Conservation (phyloP, 192 early-diverging fungal species). For the Backusella mclennaniae region DNA sequence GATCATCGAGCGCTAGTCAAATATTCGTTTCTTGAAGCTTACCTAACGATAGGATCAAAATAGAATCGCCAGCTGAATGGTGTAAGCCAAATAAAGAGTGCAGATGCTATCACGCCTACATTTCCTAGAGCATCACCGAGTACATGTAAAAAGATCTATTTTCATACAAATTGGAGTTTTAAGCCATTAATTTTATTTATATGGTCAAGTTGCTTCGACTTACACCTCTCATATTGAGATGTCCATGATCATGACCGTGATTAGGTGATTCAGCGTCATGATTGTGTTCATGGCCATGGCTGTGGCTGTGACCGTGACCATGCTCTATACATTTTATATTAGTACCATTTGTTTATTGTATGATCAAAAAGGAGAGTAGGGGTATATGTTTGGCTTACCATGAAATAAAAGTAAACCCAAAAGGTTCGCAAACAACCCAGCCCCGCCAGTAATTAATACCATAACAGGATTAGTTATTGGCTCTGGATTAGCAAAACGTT, state of each 20-base stretch:
- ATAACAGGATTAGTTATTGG: slow-evolving; percentile 68
- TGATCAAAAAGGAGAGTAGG: neutral
- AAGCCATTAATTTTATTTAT: neutral
- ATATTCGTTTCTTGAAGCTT: slow-evolving; percentile 1
- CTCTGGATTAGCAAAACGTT: slow-evolving; percentile 73
- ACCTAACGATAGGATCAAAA: slow-evolving; percentile 82
- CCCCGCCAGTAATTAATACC: slow-evolving; percentile 76
- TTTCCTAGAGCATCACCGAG: slow-evolving; percentile 88
- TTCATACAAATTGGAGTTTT: neutral
- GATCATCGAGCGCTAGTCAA: neutral
- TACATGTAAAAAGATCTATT: slow-evolving; percentile 80
- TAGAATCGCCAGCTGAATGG: slow-evolving; percentile 73
- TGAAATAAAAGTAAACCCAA: slow-evolving; percentile 83
- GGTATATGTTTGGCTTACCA: slow-evolving; percentile 37
- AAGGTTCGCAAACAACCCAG: slow-evolving; percentile 77
- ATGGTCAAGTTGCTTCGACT: neutral
- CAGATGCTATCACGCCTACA: slow-evolving; percentile 81
- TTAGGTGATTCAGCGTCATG: slow-evolving; percentile 20
- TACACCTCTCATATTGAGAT: slow-evolving; percentile 55
- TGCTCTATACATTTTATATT: slow-evolving; percentile 18
- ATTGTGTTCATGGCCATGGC: slow-evolving; percentile 31
- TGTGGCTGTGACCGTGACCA: neutral
- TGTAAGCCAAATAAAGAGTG: slow-evolving; percentile 74
- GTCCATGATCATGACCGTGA: slow-evolving; percentile 26
- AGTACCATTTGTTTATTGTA: neutral